Base-by-base conservation (phyloP, 2,329 filamentous ascomycete species). In the Emmonsia crescens region DNA sequence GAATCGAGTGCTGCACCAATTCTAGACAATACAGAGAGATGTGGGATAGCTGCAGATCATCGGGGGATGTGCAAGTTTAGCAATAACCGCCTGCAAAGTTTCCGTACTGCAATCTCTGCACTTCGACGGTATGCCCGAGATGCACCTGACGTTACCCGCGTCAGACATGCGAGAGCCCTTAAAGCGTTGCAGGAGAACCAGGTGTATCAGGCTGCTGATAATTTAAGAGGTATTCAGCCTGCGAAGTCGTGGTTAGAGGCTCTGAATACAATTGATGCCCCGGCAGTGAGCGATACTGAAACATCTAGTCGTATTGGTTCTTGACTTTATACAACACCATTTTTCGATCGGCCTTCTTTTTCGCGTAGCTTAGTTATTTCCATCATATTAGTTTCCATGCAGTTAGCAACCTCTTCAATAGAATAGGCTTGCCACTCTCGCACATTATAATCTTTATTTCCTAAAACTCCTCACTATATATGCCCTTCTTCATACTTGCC, bases 11-110 rank as follows among this genome's bases (percentile, higher is more conserved):
- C 70, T 21, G 69, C 71, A 14, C 71, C 72, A n/a, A 69, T 73
- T 21, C 62, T 74, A 5, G 71, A 74, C 59, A 66, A 72, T 60
- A 74, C 71, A 4, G 73, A 75, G 57, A 65, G 73, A 64, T 69
- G 67, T 59, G 75, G 73, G 8, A 70, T 76, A 29, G 67, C 65
- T 27, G 68, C 70, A 60, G 66, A 69, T 63, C 71, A 74, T 63
- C 63, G 63, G 31, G 64, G 65, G 19, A 74, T 73, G 69, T 69
- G 67, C 59, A 71, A 68, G 42, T 73, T 73, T 60, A 64, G 68
- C 49, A 66, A 62, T 59, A 62, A 63, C 10, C 57, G 19, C 44
- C 65, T 66, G 21, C 71, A 67, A 59, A 68, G 67, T 3, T 73
- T 68, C 57, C 63, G 69, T 61, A 66, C 67, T 54, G 67, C 69